Evolutionary conservation across 2,329 filamentous ascomycete species (phyloP).

Genomic region (Emmonsiellopsis sp.): DNA sequence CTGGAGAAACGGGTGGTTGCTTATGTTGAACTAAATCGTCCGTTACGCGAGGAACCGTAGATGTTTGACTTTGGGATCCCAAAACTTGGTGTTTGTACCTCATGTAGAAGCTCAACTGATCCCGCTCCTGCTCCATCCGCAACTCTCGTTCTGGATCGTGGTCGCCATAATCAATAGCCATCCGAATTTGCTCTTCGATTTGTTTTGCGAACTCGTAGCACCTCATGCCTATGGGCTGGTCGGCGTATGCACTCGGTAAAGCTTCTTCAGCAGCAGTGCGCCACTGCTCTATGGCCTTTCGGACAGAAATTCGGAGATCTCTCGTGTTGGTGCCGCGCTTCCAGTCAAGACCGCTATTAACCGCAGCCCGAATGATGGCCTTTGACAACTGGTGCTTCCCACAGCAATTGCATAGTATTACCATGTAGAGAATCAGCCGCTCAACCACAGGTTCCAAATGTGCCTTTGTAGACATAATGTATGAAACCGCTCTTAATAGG

Average conservation of each 20-base stretch:
- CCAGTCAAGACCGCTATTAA: constrained; percentile 27
- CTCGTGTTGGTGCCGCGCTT: constrained; percentile 16
- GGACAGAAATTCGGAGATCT: constrained; percentile 17
- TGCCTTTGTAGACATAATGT: constrained; percentile 25
- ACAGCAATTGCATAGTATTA: constrained; percentile 29
- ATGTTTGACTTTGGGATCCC: not conserved
- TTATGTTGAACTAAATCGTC: too few relatives aligned
- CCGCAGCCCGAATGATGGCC: constrained; percentile 25
- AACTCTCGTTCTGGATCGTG: not conserved
- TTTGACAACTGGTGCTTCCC: constrained; percentile 20
- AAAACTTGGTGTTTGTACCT: not conserved
- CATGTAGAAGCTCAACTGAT: not conserved
- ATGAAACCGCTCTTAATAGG: constrained; percentile 26
- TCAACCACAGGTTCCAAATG: constrained; percentile 19
- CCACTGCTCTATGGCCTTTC: constrained; percentile 19
- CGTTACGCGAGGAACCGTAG: not conserved
- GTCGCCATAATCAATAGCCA: not conserved
- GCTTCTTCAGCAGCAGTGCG: constrained; percentile 14
- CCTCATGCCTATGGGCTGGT: constrained; percentile 22
- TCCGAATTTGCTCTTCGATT: constrained; percentile 18
- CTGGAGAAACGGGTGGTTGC: too few relatives aligned
- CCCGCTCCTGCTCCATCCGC: not conserved
- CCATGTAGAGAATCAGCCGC: constrained; percentile 29
- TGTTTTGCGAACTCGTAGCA: constrained; percentile 23
- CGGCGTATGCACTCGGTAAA: constrained; percentile 8